Percentiles rank a stretch among this genome's conserved stretches.
Conservation (phyloP, 768 basidiomycete genomes). For the Astraeus odoratus region DNA sequence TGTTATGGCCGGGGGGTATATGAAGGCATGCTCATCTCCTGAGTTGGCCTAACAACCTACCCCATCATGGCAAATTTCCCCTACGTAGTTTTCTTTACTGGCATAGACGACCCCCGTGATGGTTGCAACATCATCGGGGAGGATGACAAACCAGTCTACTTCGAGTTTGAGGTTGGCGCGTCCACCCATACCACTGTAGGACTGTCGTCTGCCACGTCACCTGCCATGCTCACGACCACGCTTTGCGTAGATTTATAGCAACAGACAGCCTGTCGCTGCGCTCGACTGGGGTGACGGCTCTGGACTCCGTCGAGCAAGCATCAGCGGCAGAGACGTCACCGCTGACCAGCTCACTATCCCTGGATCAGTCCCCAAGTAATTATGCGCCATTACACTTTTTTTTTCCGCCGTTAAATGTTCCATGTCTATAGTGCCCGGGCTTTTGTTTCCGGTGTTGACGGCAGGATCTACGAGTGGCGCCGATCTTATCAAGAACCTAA, state of each 20-base stretch:
- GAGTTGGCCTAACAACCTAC: conserved; percentile 2
- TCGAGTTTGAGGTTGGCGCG: conserved; percentile 55
- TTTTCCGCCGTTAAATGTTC: conserved; percentile 10
- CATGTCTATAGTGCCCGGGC: conserved; percentile 46
- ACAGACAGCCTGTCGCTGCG: conserved; percentile 46
- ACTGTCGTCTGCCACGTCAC: conserved; percentile 13
- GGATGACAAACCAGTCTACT: conserved; percentile 50
- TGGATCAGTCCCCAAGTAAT: conserved; percentile 46
- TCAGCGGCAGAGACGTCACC: conserved; percentile 47
- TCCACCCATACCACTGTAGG: conserved; percentile 29
- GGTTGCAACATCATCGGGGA: conserved; percentile 63
- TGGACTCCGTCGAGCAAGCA: conserved; percentile 38
- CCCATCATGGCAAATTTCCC: conserved; percentile 30
- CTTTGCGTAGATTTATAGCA: conserved; percentile 30
- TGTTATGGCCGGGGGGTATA: conserved; percentile 18
- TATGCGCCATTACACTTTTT: conserved; percentile 2
- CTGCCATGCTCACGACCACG: conserved; percentile 29
- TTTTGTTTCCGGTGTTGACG: conserved; percentile 47
- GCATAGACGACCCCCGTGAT: conserved; percentile 58
- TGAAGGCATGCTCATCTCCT: conserved; percentile 16
- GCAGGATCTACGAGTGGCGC: conserved; percentile 61
- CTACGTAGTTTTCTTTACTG: conserved; percentile 63
- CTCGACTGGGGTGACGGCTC: conserved; percentile 38
- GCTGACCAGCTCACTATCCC: conserved; percentile 58
- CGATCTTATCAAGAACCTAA: conserved; percentile 37